These are phyloP conservation scores for Pyrenochaeta sp. DNA, from an alignment of 2,329 filamentous ascomycete genomes.

Conservation along the genomic window DNA sequence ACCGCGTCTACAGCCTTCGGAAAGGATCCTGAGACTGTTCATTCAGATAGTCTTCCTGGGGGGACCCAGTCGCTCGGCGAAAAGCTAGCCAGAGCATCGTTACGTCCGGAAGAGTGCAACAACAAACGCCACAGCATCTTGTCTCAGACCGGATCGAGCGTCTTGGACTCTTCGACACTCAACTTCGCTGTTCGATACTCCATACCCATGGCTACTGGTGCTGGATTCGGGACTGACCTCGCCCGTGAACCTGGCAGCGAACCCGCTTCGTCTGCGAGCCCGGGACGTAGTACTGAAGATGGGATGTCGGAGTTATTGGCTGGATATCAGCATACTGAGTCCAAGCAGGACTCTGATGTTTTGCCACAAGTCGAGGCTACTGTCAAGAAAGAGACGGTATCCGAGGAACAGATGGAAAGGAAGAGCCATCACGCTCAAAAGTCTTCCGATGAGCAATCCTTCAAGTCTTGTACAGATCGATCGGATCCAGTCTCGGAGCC, in stretches of 20 bases:
- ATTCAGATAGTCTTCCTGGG: conserved; percentile 3
- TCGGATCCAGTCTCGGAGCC: conserved; percentile 14
- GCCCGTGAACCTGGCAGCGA: conserved; percentile 7
- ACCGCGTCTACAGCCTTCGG: conserved; percentile 3
- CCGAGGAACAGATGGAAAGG: conserved; percentile 16
- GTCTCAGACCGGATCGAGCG: conserved; percentile 36
- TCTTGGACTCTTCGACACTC: conserved; percentile 44
- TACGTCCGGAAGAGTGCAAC: conserved; percentile 1
- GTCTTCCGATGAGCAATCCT: conserved; percentile 45
- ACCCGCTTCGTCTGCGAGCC: conserved; percentile 11
- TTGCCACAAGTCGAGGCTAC: background rate
- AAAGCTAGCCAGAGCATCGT: background rate
- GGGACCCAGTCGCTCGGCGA: conserved; percentile 1
- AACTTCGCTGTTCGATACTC: conserved; percentile 41
- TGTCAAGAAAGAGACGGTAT: background rate
- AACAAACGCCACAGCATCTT: conserved; percentile 31
- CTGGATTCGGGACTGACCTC: conserved; percentile 12
- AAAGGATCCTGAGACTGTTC: conserved; percentile 1
- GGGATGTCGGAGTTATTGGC: conserved; percentile 45
- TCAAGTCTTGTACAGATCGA: conserved; percentile 41
- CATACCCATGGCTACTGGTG: conserved; percentile 36
- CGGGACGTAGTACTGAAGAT: conserved; percentile 35
- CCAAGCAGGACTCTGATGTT: conserved; percentile 23
- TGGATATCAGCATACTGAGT: conserved; percentile 41
- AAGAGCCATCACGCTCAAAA: conserved; percentile 36